phyloP scores from a whole-genome alignment of 495 filamentous ascomycete genomes.

The Aspergillus funiculosus region DNA sequence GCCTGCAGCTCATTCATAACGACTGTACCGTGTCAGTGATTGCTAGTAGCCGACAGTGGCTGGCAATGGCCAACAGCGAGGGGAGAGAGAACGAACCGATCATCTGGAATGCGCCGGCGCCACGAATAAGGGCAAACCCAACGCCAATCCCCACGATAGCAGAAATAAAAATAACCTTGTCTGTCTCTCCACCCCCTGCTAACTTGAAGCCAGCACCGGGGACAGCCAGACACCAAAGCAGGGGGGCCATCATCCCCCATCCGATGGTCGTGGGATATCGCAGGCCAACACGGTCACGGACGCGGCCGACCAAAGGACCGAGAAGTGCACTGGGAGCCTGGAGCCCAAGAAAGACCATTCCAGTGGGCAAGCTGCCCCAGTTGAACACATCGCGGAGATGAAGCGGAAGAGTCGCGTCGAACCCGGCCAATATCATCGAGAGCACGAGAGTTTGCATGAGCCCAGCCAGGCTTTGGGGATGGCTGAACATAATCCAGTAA shows the following conservation, averaged over 20 bases:
- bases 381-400: slow-evolving; percentile 19
- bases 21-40: slow-evolving; percentile 1
- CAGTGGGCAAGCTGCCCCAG: slow-evolving; percentile 20
- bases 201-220: slow-evolving; percentile 7
- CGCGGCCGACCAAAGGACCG: slow-evolving; percentile 13
- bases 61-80: background rate
- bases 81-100: slow-evolving; percentile 8
- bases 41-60: background rate
- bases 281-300: slow-evolving; percentile 20
- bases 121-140: background rate
- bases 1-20: slow-evolving; percentile 15
- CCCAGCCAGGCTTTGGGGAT: slow-evolving; percentile 11
- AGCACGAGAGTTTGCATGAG: slow-evolving; percentile 6
- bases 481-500: slow-evolving; percentile 16
- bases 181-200: background rate
- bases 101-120: slow-evolving; percentile 10
- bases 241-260: slow-evolving; percentile 7
- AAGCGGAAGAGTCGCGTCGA: slow-evolving; percentile 22
- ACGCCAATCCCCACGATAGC: slow-evolving; percentile 7
- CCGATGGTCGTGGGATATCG: slow-evolving; percentile 16
- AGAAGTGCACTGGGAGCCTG: slow-evolving; percentile 18
- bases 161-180: slow-evolving; percentile 3
- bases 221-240: slow-evolving; percentile 12
- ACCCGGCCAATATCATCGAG: slow-evolving; percentile 12
- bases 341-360: slow-evolving; percentile 21